Evolutionary conservation across 2,329 filamentous ascomycete genomes (phyloP), one percentile per base, ranked within the genome.

Genomic region (Colletotrichum aenigma): DNA sequence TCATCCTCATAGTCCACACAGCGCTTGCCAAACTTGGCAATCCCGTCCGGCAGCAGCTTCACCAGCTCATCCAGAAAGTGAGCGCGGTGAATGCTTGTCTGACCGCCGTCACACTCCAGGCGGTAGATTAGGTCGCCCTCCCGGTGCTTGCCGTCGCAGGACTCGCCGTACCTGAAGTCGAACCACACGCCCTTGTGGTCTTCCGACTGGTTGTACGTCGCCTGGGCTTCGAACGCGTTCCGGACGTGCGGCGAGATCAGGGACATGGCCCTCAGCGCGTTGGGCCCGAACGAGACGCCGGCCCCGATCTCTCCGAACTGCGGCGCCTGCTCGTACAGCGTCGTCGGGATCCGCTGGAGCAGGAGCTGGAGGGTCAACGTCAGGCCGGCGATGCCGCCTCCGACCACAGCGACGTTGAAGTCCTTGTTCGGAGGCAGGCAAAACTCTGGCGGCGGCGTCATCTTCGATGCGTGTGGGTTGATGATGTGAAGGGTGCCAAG

Each of bases 271-370:
- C 82, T 82, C 76, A 89, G 85, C 3, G 88, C 88, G 76, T 89
- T 89, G n/a, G 88, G 87, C 9, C 85, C 87, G 78, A 90, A 87
- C 4, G 87, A 88, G 30, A 91, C 87, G 9, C 89, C 89, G 0
- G 89, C 88, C 0, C 89, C 89, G 71, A 88, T 87, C 78, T 89
- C 88, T 4, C 84, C 82, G 68, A 88, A 86, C 3, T 80, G 78
- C 0, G 82, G 58, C 0, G 87, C 84, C 13, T 86, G 85, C 77
- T 91, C 89, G 77, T 88, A 90, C 4, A 90, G 66, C 1, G 81
- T 86, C 75, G 85, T 88, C 0, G 82, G 78, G 18, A 90, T 79
- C 3, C 81, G 80, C 43, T 88, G 87, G 3, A 82, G 82, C 55
- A 86, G 82, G 0, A 91, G 84, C 8, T 73, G 73, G 18, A 89